Conservation (phyloP, 805 yeast genomes). For the Debaryomyces maramus region DNA sequence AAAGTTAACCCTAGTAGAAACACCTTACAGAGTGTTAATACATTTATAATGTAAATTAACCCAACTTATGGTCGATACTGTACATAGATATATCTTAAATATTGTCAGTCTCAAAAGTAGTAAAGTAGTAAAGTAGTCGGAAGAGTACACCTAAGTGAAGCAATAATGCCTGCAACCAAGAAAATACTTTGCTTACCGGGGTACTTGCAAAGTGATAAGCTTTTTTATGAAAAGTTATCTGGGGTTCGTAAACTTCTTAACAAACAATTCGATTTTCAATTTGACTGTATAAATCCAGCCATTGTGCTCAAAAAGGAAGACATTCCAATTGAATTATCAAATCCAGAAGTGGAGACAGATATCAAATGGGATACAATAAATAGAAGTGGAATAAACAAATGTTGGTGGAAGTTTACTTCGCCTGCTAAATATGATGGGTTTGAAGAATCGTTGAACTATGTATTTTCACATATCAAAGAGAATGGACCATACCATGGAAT, state of each 20-base stretch:
- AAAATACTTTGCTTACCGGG: slow-evolving; percentile 37
- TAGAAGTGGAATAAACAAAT: slow-evolving; percentile 27
- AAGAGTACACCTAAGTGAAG: no score
- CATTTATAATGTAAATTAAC: slow-evolving; percentile 22
- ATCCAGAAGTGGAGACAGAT: slow-evolving; percentile 24
- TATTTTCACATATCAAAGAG: slow-evolving; percentile 26
- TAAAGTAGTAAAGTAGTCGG: no score
- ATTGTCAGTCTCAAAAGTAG: no score
- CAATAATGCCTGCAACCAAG: slow-evolving; percentile 4
- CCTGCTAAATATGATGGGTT: slow-evolving; percentile 26
- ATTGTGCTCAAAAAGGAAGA: slow-evolving; percentile 23
- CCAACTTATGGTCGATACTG: no score
- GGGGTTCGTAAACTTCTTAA: slow-evolving; percentile 30
- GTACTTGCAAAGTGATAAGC: slow-evolving; percentile 34
- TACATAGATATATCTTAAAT: no score
- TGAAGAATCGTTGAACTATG: slow-evolving; percentile 24
- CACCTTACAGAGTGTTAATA: slow-evolving; percentile 70
- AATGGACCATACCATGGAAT: slow-evolving; percentile 46
- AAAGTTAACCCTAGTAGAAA: slow-evolving; percentile 75
- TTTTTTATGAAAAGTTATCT: slow-evolving; percentile 34
- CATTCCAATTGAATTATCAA: slow-evolving; percentile 29
- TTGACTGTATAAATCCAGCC: slow-evolving; percentile 38
- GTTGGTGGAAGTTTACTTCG: slow-evolving; percentile 36
- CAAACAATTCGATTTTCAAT: slow-evolving; percentile 23
- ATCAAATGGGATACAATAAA: slow-evolving; percentile 32